phyloP scores from a whole-genome alignment of 164 flowering plant genomes.

The Akebia trifoliata region DNA sequence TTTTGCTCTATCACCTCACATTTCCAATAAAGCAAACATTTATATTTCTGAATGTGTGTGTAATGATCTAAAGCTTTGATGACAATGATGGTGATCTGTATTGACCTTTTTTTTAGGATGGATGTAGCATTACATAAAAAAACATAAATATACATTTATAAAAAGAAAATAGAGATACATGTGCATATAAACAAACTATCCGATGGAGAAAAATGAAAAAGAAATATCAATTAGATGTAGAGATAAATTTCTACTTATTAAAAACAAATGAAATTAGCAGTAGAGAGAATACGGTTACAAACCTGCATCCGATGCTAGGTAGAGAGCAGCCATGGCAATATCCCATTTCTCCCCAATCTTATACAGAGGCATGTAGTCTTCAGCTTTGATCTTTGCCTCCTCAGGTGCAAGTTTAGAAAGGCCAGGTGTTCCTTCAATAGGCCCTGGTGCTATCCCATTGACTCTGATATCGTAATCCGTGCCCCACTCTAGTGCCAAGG shows the following conservation, averaged over 20 bases:
- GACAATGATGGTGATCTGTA: too few relatives aligned
- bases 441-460: conserved; percentile 95
- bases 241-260: too few relatives aligned
- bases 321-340: conserved; percentile 86
- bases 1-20: too few relatives aligned
- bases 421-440: conserved; percentile 76
- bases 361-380: conserved; percentile 46
- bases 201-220: background rate
- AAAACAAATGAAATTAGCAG: too few relatives aligned
- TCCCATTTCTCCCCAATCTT: conserved; percentile 90
- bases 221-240: background rate
- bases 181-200: too few relatives aligned
- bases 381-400: conserved; percentile 42
- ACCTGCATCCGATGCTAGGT: conserved; percentile 83
- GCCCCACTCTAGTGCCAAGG: conserved; percentile 92
- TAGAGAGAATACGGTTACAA: conserved; percentile 11
- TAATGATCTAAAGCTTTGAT: too few relatives aligned
- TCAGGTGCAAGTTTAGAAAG: conserved; percentile 65
- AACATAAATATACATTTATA: too few relatives aligned
- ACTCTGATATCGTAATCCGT: conserved; percentile 87
- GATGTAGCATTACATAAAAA: too few relatives aligned
- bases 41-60: too few relatives aligned
- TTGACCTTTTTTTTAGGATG: too few relatives aligned
- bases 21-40: too few relatives aligned
- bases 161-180: too few relatives aligned